These are phyloP conservation scores for Hypoxylon sp. DNA, from an alignment of 2,329 filamentous ascomycete genomes.

Conservation along the genomic window DNA sequence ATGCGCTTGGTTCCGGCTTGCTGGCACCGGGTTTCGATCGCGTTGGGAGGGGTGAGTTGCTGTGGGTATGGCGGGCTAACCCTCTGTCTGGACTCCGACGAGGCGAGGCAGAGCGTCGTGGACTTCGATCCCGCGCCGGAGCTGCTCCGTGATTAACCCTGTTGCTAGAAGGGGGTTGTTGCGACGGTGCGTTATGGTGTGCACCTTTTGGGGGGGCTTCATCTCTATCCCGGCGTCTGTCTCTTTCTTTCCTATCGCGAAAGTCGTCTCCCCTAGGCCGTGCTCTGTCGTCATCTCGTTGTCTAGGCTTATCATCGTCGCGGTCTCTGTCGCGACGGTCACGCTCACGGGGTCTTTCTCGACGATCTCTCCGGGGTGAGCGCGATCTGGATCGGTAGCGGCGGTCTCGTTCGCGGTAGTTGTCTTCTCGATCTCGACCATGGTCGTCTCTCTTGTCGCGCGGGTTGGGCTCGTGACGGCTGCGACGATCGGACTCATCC, in stretches of 20 bases:
- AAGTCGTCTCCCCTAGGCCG: conserved; percentile 31
- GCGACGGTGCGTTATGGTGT: background rate
- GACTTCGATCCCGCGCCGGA: conserved; percentile 35
- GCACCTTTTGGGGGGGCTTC: conserved; percentile 35
- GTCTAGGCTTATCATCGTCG: conserved; percentile 48
- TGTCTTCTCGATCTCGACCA: conserved; percentile 44
- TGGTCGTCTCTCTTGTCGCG: conserved; percentile 44
- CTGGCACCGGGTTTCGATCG: conserved; percentile 37
- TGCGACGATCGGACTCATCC: conserved; percentile 61
- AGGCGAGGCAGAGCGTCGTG: conserved; percentile 36
- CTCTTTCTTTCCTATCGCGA: conserved; percentile 35
- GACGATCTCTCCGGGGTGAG: conserved; percentile 43
- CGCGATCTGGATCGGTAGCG: conserved; percentile 39
- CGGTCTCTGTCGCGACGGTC: conserved; percentile 49
- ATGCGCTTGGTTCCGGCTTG: conserved; percentile 36
- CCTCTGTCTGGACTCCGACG: conserved; percentile 33
- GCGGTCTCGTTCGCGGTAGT: conserved; percentile 44
- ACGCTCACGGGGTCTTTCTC: conserved; percentile 48
- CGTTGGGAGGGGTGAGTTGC: conserved; percentile 45
- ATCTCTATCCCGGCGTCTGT: conserved; percentile 32
- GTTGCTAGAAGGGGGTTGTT: background rate
- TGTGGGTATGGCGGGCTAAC: conserved; percentile 33
- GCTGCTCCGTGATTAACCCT: conserved; percentile 28
- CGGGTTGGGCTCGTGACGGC: conserved; percentile 40
- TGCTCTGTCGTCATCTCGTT: conserved; percentile 26